Base-by-base conservation (phyloP, 2,329 filamentous ascomycete species). In the Sarocladium brachiariae region DNA sequence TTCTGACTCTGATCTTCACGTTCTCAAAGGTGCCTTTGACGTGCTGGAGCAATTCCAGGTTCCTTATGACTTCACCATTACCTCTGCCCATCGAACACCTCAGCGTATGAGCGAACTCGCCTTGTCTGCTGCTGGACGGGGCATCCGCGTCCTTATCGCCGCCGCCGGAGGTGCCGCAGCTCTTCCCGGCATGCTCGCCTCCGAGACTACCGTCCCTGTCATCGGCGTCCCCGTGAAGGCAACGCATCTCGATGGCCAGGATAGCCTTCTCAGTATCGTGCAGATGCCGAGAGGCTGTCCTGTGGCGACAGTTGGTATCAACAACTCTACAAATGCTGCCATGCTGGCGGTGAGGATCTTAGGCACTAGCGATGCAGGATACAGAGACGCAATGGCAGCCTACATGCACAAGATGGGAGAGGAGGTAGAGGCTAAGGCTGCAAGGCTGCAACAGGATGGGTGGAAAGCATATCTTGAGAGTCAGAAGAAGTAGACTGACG, bases 171-270 rank as follows among this genome's bases (percentile, higher is more conserved):
- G 86, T 23, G 86, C 86, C 0, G 86, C 86, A 6, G 80, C 85
- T 57, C 69, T 89, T 1, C 85, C 86, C 1, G 86, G 86, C n/a
- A 89, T 89, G 85, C 67, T 84, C 4, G 82, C 85, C 0, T 81
- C 84, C 1, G 79, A 86, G 61, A 88, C 85, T 0, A 73, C 81
- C 2, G 66, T 91, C 14, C 87, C 87, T 0, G 86, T 90, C 2
- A 88, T 91, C 51, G 87, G 87, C 4, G 83, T 91, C 1, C 87
- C 87, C 0, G 83, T 91, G 23, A 87, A 85, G 69, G 86, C 83
- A 0, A 87, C 83, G 18, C 78, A 81, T 19, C 67, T 89, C 5
- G 87, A 89, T 60, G 86, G 86, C 2, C 70, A 84, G 53, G 87
- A 90, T 62, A 84, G 80, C 54, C 67, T 90, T 50, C 70, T 85